These are phyloP conservation scores for Fistulina hepatica DNA, from an alignment of 1,284 basidiomycete genomes.

Conservation along the genomic window DNA sequence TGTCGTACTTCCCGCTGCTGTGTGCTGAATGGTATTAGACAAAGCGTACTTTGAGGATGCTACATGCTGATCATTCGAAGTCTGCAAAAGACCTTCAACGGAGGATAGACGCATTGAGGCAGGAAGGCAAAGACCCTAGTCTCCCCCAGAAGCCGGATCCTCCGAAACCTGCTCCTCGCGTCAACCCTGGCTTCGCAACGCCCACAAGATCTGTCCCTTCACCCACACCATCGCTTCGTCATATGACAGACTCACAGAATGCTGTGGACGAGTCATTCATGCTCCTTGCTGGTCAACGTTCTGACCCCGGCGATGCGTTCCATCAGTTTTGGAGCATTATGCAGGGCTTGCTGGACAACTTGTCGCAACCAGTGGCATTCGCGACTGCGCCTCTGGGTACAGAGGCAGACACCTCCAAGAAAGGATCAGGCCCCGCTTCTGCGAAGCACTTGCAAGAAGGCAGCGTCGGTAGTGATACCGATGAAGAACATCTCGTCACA, in stretches of 20 bases:
- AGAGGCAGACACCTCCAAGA: slow-evolving; percentile 16
- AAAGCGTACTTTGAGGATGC: slow-evolving; percentile 60
- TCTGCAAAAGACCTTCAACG: slow-evolving; percentile 58
- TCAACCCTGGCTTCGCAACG: slow-evolving; percentile 18
- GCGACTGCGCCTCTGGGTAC: slow-evolving; percentile 61
- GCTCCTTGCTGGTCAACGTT: slow-evolving; percentile 59
- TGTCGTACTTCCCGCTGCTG: slow-evolving; percentile 10
- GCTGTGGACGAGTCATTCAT: slow-evolving; percentile 77
- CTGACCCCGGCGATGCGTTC: slow-evolving; percentile 69
- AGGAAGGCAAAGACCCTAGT: slow-evolving; percentile 64
- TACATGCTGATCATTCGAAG: slow-evolving; percentile 62
- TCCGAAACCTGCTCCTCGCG: slow-evolving; percentile 19
- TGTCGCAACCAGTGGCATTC: slow-evolving; percentile 78
- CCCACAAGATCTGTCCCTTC: slow-evolving; percentile 28
- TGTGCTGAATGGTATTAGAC: slow-evolving; percentile 35
- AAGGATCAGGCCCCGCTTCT: slow-evolving; percentile 15
- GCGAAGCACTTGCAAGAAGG: slow-evolving; percentile 30
- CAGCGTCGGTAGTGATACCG: slow-evolving; percentile 51
- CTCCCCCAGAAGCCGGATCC: slow-evolving; percentile 41
- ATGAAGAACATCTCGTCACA: slow-evolving; percentile 49
- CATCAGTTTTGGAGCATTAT: slow-evolving; percentile 79
- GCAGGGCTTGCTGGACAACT: slow-evolving; percentile 70
- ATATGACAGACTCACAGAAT: slow-evolving; percentile 58
- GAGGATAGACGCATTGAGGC: slow-evolving; percentile 53
- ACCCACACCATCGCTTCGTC: slow-evolving; percentile 32